A percentile compares a stretch with the other conserved stretches of the same genome.
Conservation (phyloP, 2,329 filamentous ascomycete genomes). For the Fusarium denticulatum region DNA sequence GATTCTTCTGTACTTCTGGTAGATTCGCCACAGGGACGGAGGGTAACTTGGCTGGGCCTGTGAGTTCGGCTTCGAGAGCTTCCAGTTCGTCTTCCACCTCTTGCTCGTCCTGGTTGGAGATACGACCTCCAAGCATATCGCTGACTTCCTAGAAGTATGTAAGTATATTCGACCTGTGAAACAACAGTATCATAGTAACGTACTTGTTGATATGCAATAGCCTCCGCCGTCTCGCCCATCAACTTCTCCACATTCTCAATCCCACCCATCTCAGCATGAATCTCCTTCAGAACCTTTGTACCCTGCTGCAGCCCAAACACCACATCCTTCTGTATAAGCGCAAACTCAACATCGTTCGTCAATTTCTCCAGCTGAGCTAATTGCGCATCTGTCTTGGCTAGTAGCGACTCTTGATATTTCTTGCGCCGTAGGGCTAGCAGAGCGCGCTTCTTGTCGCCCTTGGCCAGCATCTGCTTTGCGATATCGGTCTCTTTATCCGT, state of each 20-base stretch:
- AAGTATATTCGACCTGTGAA: not conserved
- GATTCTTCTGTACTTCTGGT: conserved; percentile 40
- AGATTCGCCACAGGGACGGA: conserved; percentile 49
- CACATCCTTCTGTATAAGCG: conserved; percentile 95
- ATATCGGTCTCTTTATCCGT: conserved; percentile 89
- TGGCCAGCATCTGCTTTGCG: conserved; percentile 82
- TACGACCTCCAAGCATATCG: conserved; percentile 86
- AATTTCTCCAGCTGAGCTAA: conserved; percentile 93
- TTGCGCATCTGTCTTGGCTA: conserved; percentile 90
- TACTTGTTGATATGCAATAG: conserved; percentile 89
- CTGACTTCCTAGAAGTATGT: conserved; percentile 77
- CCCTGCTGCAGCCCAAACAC: conserved; percentile 92
- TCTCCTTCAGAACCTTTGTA: conserved; percentile 87
- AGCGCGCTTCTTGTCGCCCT: conserved; percentile 82
- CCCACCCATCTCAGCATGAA: conserved; percentile 95
- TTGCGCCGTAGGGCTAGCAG: conserved; percentile 90
- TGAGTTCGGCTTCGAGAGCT: conserved; percentile 69
- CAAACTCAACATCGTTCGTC: conserved; percentile 91
- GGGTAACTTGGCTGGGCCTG: conserved; percentile 42
- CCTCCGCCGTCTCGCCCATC: conserved; percentile 91
- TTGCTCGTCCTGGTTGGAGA: conserved; percentile 95
- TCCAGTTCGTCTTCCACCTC: conserved; percentile 97
- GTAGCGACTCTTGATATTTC: conserved; percentile 93
- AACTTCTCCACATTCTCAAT: conserved; percentile 94
- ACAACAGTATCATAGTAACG: conserved; percentile 30